Evolutionary conservation across 2,329 filamentous ascomycete genomes (phyloP), one percentile per base, ranked within the genome.

Genomic region (Curvularia lunata): DNA sequence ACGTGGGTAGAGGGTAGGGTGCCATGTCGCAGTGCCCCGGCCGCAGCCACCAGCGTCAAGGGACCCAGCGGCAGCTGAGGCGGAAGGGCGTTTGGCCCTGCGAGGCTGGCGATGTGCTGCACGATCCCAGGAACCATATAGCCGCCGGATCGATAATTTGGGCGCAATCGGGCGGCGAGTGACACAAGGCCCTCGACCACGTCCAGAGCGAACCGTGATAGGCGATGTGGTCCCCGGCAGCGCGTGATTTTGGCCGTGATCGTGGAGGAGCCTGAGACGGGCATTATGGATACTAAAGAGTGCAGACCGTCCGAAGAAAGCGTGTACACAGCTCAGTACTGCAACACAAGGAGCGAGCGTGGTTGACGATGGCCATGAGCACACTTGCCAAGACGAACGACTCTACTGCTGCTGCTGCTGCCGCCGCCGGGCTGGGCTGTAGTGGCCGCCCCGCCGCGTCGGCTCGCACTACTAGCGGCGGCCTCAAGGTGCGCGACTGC

Each of bases 401-500:
- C 37, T 30, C 28, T 30, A 10, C 38, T n/a, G 27, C 25, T 10
- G 38, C 49, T 13, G 16, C 38, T 30, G 16, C 38, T n/a, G 27
- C 25, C n/a, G 38, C 49, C 19, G 16, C 38, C 23, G 4, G n/a
- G n/a, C n/a, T n/a, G n/a, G n/a, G n/a, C n/a, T n/a, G n/a, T 4
- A 3, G 43, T 13, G 3, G 25, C 28, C 43, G 43, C 28, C 18
- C 43, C 18, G 43, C 28, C 12, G n/a, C 43, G 34, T 5, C 34
- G 27, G 43, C 47, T 21, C 56, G 47, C 19, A 13, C 46, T 28
- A 8, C 40, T 16, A 32, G 28, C 43, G 43, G 46, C 18, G 47
- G 47, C 25, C 51, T 27, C 9, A 58, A 58, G 41, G 37, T 58
- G 51, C 56, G 56, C 23, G 50, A 53, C 56, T 54, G 56, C 32